Evolutionary conservation across 2,329 filamentous ascomycete species (phyloP).

Genomic region (Scedosporium aurantiacum): DNA sequence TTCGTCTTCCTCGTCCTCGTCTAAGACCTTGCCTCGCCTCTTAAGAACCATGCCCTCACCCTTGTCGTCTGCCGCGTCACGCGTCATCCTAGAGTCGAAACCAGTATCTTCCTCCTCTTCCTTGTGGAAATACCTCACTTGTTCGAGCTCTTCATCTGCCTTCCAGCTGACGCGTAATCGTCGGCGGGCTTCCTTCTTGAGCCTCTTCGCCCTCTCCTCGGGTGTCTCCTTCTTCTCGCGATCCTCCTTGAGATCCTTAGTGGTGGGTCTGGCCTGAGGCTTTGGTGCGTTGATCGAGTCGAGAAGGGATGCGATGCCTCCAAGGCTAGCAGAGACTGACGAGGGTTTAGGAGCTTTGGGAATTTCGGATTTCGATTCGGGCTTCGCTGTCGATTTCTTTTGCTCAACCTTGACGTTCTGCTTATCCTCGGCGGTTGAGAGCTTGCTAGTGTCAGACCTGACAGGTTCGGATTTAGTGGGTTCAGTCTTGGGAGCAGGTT

Average conservation of each 20-base stretch:
- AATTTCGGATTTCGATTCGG: slow-evolving; percentile 16
- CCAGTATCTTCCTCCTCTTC: slow-evolving; percentile 61
- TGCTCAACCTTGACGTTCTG: slow-evolving; percentile 12
- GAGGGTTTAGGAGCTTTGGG: slow-evolving; percentile 17
- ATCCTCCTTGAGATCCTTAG: slow-evolving; percentile 36
- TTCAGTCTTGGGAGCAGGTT: slow-evolving; percentile 24
- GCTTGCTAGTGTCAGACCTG: slow-evolving; percentile 10
- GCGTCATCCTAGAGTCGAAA: slow-evolving; percentile 55
- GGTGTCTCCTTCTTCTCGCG: slow-evolving; percentile 51
- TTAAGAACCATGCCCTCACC: slow-evolving; percentile 62
- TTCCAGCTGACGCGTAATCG: slow-evolving; percentile 63
- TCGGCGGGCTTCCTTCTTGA: slow-evolving; percentile 61
- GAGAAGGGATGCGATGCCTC: slow-evolving; percentile 43
- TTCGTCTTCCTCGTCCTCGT: slow-evolving; percentile 48
- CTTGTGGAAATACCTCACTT: slow-evolving; percentile 60
- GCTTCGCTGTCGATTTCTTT: slow-evolving; percentile 15
- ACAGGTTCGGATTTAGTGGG: neutral
- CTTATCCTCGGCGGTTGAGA: slow-evolving; percentile 20
- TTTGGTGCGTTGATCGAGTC: slow-evolving; percentile 37
- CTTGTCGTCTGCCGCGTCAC: slow-evolving; percentile 61
- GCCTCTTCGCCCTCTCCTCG: slow-evolving; percentile 54
- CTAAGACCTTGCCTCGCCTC: slow-evolving; percentile 33
- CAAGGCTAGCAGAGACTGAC: slow-evolving; percentile 26
- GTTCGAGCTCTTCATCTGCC: slow-evolving; percentile 52
- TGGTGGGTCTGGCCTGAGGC: slow-evolving; percentile 21